Evolutionary conservation across 306 rosid genomes (phyloP).

Genomic region (Trifolium repens): DNA sequence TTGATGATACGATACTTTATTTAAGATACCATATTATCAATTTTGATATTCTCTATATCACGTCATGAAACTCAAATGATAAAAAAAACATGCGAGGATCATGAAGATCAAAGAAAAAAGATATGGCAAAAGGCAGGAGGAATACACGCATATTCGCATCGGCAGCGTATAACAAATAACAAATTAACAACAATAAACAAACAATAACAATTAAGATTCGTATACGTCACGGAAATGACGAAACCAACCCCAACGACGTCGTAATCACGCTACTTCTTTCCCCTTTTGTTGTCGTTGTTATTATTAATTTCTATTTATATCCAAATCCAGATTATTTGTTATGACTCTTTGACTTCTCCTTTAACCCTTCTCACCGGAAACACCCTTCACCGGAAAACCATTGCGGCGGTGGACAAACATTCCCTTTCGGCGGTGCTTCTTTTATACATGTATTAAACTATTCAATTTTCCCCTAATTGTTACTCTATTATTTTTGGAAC

Average conservation of each 20-base stretch:
- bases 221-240: constrained; percentile 34
- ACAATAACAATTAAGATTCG: background rate
- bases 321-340: background rate
- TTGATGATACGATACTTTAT: too few species aligned
- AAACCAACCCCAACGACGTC: constrained; percentile 22
- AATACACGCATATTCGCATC: background rate
- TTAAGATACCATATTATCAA: too few species aligned
- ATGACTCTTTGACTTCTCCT: constrained; percentile 36
- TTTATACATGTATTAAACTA: background rate
- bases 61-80: too few species aligned
- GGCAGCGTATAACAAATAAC: background rate
- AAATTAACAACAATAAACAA: background rate
- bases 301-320: background rate
- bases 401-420: background rate
- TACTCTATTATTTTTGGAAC: too few species aligned
- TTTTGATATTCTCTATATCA: too few species aligned
- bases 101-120: too few species aligned
- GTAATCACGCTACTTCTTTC: background rate
- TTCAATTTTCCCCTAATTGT: constrained; percentile 32
- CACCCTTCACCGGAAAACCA: constrained; percentile 1
- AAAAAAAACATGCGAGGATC: too few species aligned
- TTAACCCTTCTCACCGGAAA: constrained; percentile 24
- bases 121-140: too few species aligned
- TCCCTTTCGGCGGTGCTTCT: constrained; percentile 2
- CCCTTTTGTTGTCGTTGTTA: background rate